Conservation (phyloP, 306 rosid species). For the Sicyos baderoa region DNA sequence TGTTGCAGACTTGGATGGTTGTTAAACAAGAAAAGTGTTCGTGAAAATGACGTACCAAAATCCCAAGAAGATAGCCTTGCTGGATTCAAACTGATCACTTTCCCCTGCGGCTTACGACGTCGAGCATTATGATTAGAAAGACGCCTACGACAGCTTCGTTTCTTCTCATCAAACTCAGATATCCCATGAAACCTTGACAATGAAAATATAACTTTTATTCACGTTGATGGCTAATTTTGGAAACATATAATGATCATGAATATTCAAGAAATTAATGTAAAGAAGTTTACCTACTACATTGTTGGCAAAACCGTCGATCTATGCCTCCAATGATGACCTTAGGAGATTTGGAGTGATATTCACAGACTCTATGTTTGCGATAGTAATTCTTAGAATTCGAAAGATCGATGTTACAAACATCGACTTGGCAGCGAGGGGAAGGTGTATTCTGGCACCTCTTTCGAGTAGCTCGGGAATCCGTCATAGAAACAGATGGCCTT, state of each 20-base stretch:
- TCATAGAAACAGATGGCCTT: conserved; percentile 33
- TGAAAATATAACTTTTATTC: conserved; percentile 19
- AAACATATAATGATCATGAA: not conserved
- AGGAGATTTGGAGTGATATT: conserved; percentile 73
- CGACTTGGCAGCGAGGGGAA: conserved; percentile 67
- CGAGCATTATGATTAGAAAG: conserved; percentile 95
- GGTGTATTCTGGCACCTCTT: conserved; percentile 46
- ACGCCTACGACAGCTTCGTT: conserved; percentile 93
- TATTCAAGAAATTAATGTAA: conserved; percentile 1
- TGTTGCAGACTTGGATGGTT: not conserved
- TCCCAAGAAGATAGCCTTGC: conserved; percentile 46
- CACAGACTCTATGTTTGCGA: conserved; percentile 83
- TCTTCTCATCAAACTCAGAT: conserved; percentile 75
- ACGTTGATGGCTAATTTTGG: not conserved
- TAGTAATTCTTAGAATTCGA: conserved; percentile 74
- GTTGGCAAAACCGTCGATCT: conserved; percentile 91
- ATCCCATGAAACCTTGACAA: conserved; percentile 72
- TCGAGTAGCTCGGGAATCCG: conserved; percentile 25
- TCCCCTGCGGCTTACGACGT: conserved; percentile 81
- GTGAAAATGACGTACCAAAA: conserved; percentile 34
- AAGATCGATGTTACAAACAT: conserved; percentile 79
- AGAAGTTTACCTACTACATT: conserved; percentile 76
- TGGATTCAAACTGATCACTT: conserved; percentile 40
- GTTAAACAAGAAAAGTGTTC: not conserved
- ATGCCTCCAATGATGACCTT: conserved; percentile 56